phyloP scores from a whole-genome alignment of 306 rosid genomes.

The Quercus cerris region DNA sequence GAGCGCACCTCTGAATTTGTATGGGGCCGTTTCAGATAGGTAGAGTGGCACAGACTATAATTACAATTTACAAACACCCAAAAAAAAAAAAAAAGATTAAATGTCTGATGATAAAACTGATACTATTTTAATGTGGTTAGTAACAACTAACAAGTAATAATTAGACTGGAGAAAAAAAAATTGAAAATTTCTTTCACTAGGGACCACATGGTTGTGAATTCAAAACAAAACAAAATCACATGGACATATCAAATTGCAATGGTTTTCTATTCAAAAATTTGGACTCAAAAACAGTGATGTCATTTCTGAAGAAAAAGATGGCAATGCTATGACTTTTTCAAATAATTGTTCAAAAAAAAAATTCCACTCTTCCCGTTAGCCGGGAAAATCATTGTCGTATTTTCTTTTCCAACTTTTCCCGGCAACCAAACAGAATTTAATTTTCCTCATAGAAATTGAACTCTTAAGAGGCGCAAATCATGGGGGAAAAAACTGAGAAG shows the following conservation, averaged over 20 bases:
- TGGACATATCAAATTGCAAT: background rate
- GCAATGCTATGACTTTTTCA: conserved; percentile 18
- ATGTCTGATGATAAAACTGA: background rate
- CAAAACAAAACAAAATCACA: background rate
- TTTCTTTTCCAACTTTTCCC: too few species aligned
- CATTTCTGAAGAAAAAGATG: conserved; percentile 35
- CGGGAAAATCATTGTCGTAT: too few species aligned
- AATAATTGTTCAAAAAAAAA: background rate
- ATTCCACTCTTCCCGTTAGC: too few species aligned
- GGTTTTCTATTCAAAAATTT: conserved; percentile 18
- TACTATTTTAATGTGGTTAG: background rate
- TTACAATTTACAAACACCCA: background rate
- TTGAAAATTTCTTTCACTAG: too few species aligned
- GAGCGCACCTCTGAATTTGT: conserved; percentile 76
- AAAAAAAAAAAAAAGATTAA: background rate
- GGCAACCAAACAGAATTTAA: too few species aligned
- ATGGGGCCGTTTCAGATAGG: conserved; percentile 93
- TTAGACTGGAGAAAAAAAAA: background rate
- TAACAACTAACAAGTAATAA: background rate
- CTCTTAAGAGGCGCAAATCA: too few species aligned
- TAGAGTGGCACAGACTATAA: conserved; percentile 86
- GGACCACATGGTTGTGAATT: conserved; percentile 5
- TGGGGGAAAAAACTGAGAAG: too few species aligned
- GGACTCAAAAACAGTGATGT: conserved; percentile 6
- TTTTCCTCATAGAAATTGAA: too few species aligned